Evolutionary conservation across 345 rosid species (phyloP).

Genomic region (Salix exigua): DNA sequence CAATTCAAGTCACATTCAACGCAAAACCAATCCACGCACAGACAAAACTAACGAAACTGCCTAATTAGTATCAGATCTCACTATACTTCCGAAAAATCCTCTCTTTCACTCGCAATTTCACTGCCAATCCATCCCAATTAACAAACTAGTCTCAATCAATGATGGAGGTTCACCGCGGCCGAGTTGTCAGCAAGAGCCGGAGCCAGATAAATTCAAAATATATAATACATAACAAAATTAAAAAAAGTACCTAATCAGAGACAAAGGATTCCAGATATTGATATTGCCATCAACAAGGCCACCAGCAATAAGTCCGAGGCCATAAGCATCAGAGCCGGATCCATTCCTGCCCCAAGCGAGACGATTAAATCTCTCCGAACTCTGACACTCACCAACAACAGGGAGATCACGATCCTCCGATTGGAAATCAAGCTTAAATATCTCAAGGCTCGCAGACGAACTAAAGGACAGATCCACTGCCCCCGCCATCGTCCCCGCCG

Average conservation of each 20-base stretch:
- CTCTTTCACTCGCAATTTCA: neutral
- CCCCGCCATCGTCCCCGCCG: slow-evolving; percentile 99
- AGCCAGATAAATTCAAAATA: neutral
- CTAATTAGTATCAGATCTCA: neutral
- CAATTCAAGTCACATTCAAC: neutral
- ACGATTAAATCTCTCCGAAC: slow-evolving; percentile 92
- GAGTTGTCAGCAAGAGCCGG: too few species aligned
- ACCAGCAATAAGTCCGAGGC: slow-evolving; percentile 88
- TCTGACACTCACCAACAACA: slow-evolving; percentile 68
- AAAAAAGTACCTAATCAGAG: slow-evolving; percentile 60
- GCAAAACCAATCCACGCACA: neutral
- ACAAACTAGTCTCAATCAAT: neutral
- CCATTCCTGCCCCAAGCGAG: slow-evolving; percentile 90
- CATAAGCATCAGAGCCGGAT: slow-evolving; percentile 72
- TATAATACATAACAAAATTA: neutral
- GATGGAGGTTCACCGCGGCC: too few species aligned
- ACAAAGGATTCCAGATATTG: slow-evolving; percentile 79
- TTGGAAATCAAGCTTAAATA: slow-evolving; percentile 94
- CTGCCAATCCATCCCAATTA: neutral
- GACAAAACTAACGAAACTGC: neutral
- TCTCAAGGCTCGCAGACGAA: slow-evolving; percentile 88
- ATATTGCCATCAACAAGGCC: slow-evolving; percentile 92
- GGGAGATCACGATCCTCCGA: slow-evolving; percentile 81
- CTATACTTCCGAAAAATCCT: neutral
- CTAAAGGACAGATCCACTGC: slow-evolving; percentile 97